phyloP scores from a whole-genome alignment of 305 asterid genomes.

The Fraxinus platypoda region DNA sequence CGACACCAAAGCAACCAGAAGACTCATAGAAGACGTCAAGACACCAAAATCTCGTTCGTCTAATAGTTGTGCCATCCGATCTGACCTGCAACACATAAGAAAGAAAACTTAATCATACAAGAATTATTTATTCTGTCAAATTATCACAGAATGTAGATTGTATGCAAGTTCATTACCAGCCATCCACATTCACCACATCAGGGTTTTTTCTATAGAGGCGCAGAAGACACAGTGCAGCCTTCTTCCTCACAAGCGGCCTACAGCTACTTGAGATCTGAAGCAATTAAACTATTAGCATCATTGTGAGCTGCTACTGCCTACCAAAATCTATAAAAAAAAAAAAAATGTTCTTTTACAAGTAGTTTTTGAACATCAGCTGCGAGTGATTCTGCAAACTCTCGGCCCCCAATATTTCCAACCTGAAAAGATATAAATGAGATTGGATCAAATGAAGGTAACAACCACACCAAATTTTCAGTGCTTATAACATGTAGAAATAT shows the following conservation, averaged over 20 bases:
- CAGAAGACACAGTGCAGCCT: constrained; percentile 93
- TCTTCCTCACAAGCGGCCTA: constrained; percentile 98
- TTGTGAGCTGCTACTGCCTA: constrained; percentile 12
- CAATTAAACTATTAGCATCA: constrained; percentile 37
- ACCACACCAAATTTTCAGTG: neutral
- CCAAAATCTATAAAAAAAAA: constrained; percentile 14
- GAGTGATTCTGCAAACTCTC: constrained; percentile 96
- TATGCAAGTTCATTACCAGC: constrained; percentile 59
- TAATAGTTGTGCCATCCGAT: constrained; percentile 92
- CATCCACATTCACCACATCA: constrained; percentile 97
- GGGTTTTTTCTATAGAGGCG: constrained; percentile 94
- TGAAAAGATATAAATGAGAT: constrained; percentile 33
- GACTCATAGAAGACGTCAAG: constrained; percentile 96
- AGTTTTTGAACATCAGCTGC: constrained; percentile 99
- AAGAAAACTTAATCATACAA: constrained; percentile 11
- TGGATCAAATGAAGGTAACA: constrained; percentile 13
- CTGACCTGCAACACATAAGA: constrained; percentile 66
- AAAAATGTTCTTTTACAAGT: constrained; percentile 66
- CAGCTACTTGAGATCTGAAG: constrained; percentile 92
- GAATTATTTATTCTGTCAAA: constrained; percentile 2
- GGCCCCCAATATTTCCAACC: constrained; percentile 99
- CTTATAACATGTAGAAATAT: neutral
- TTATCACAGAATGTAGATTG: constrained; percentile 1
- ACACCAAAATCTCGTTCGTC: constrained; percentile 99
- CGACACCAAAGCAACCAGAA: constrained; percentile 91